Percentiles rank a stretch among this genome's conserved stretches.
phyloP scores from a whole-genome alignment of 768 basidiomycete species.

The Fistulinella prunicolor region DNA sequence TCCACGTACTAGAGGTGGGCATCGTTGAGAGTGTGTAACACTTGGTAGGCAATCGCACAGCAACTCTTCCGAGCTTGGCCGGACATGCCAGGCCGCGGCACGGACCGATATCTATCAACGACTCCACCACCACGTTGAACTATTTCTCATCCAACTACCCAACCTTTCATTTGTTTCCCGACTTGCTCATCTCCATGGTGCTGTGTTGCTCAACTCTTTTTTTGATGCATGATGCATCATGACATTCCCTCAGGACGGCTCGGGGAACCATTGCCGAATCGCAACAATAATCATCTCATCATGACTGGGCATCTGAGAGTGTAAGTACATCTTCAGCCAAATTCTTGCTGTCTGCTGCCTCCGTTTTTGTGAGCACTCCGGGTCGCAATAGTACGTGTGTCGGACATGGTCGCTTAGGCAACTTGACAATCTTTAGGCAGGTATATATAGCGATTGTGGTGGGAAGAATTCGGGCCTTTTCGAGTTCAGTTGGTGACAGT shows the following conservation, averaged over 20 bases:
- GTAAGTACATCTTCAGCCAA: neutral
- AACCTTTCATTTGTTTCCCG: no score
- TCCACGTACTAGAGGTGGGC: constrained; percentile 49
- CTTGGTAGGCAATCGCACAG: constrained; percentile 2
- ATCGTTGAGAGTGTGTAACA: constrained; percentile 16
- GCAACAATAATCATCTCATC: neutral
- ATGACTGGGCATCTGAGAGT: neutral
- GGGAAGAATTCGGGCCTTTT: neutral
- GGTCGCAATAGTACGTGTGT: neutral
- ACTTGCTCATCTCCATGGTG: neutral
- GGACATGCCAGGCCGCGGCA: constrained; percentile 3
- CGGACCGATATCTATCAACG: constrained; percentile 10
- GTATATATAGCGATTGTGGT: neutral
- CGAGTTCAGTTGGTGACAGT: no score
- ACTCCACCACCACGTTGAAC: neutral
- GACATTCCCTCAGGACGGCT: neutral
- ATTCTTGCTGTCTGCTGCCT: neutral
- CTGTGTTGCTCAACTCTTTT: neutral
- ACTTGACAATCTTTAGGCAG: neutral
- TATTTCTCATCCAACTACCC: neutral
- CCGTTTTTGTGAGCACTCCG: neutral
- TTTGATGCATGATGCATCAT: neutral
- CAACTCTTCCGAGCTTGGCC: neutral
- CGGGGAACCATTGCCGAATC: neutral
- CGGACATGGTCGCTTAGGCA: neutral